These are phyloP conservation scores for Annona squamosa DNA, from an alignment of 164 flowering plant species.

Conservation along the genomic window DNA sequence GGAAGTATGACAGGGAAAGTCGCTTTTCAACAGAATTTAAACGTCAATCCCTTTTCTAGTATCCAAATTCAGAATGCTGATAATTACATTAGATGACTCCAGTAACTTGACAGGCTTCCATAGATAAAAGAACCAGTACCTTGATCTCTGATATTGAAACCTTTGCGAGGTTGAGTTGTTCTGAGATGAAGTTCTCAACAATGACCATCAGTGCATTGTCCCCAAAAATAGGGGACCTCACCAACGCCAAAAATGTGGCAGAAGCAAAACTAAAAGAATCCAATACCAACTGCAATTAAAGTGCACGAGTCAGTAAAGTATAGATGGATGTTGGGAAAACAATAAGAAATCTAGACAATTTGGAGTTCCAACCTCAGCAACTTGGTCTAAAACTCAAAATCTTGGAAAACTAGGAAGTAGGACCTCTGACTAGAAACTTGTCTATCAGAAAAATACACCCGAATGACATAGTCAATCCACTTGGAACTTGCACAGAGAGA, in stretches of 20 bases:
- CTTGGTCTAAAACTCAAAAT: neutral
- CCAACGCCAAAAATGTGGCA: constrained; percentile 37
- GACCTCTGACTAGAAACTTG: neutral
- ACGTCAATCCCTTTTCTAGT: neutral
- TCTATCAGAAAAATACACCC: neutral
- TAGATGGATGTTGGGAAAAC: neutral
- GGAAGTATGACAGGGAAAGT: neutral
- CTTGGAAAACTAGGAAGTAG: neutral
- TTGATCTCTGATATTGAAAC: constrained; percentile 51
- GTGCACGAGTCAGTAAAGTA: neutral
- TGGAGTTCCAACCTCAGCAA: neutral
- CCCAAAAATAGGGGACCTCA: constrained; percentile 27
- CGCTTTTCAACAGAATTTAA: neutral
- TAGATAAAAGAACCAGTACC: constrained; percentile 33
- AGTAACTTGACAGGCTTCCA: neutral
- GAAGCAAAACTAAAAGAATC: constrained; percentile 46
- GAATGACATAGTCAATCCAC: neutral
- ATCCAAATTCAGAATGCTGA: neutral
- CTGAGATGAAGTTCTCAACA: constrained; percentile 49
- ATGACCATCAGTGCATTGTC: constrained; percentile 29
- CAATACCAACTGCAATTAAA: constrained; percentile 59
- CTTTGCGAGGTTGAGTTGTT: constrained; percentile 46
- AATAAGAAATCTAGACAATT: neutral
- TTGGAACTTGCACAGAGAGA: neutral
- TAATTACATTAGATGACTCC: neutral